Evolutionary conservation across 805 yeast species (phyloP), one percentile per base, ranked within the genome.

Genomic region (Metschnikowia anglica): DNA sequence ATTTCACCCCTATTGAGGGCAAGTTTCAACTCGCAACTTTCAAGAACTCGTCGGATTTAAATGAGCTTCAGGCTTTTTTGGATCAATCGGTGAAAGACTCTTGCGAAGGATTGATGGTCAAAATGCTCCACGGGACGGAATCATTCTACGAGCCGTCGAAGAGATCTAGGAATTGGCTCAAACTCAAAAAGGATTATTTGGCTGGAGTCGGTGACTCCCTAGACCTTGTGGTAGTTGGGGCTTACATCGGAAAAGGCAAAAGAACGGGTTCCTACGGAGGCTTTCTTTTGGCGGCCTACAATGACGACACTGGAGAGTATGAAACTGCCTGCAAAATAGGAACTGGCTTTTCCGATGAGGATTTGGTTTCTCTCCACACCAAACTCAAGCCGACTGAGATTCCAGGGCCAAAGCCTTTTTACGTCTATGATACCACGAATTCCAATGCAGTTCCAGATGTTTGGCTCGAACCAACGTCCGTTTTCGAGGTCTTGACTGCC

Each of bases 241-340:
- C 96, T 0, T 93, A 88, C 60, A 79, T 79, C 52, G 99, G 99
- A 16, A 81, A 81, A 45, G 99, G 99, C 33, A 93, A 91, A 64
- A 78, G 99, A 59, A 90, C 98, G 0, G 96, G 96, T 9, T 77
- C 85, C 47, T 93, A 91, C 61, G 99, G 99, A 39, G 99, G 98
- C 2, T 93, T 90, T 58, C 63, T 93, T 29, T 70, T 93, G 38
- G 98, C 96, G 0, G 84, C 95, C 23, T 91, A 88, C 59, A 93
- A 93, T 57, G 81, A 81, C 43, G 97, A 91, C 44, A 78, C 88
- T 0, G 98, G 95, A 17, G 97, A 90, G 56, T 88, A 78, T 60
- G 98, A 93, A 63, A 86, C 97, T 0, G 84, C 95, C 31, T 93
- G 99, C 68, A 93, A 93, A 62, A 90, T 95, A 42, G 99, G 99